Percentiles rank a stretch among this genome's conserved stretches.
phyloP scores from a whole-genome alignment of 169 alveolate genomes.

The Cryptosporidium bovis region DNA sequence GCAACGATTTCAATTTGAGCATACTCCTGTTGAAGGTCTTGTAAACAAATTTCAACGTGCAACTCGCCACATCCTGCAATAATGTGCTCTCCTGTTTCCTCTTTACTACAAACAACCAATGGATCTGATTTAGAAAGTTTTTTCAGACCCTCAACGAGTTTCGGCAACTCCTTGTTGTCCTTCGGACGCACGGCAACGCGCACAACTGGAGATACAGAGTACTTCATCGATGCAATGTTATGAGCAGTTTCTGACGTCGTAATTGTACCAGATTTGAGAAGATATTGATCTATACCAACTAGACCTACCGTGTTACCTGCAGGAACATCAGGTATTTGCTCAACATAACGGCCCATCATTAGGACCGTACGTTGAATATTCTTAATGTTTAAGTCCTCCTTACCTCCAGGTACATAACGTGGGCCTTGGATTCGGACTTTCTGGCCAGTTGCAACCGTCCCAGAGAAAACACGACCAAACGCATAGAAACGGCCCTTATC shows the following conservation, averaged over 20 bases:
- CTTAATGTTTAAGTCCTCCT: constrained; percentile 95
- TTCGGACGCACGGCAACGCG: constrained; percentile 99
- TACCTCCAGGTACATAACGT: constrained; percentile 97
- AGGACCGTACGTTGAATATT: constrained; percentile 97
- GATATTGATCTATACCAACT: constrained; percentile 98
- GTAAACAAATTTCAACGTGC: constrained; percentile 98
- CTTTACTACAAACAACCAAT: constrained; percentile 96
- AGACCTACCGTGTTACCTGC: constrained; percentile 99
- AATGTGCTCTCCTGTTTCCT: constrained; percentile 98
- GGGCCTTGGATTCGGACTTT: constrained; percentile 99
- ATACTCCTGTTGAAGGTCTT: constrained; percentile 98
- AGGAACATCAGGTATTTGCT: constrained; percentile 98
- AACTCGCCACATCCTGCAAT: constrained; percentile 99
- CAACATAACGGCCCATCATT: constrained; percentile 97
- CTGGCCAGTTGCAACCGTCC: constrained; percentile 98
- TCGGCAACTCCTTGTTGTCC: constrained; percentile 98
- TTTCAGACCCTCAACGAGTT: constrained; percentile 98
- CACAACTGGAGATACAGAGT: constrained; percentile 99
- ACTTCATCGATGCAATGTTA: constrained; percentile 98
- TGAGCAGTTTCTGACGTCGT: constrained; percentile 96
- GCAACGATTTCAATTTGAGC: constrained; percentile 97
- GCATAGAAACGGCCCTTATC: constrained; percentile 99
- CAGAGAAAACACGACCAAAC: constrained; percentile 99
- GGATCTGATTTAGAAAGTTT: constrained; percentile 98
- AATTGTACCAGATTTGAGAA: constrained; percentile 97